A percentile compares a stretch with the other conserved stretches of the same genome.
phyloP scores from a whole-genome alignment of 192 early-diverging fungal genomes.

The Coemansia sp. region DNA sequence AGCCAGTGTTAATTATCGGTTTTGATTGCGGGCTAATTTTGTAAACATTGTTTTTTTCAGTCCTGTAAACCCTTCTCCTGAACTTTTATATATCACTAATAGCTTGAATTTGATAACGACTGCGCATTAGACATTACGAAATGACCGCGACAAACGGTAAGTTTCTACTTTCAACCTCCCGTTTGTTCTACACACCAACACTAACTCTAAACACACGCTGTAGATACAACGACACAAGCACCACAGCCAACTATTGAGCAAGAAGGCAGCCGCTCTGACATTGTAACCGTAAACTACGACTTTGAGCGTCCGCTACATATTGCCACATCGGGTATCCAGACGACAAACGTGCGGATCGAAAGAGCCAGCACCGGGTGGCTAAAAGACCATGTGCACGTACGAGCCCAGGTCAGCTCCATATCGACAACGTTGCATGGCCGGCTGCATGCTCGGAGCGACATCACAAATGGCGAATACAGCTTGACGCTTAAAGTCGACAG shows the following conservation, averaged over 20 bases:
- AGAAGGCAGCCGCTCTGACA: slow-evolving; percentile 26
- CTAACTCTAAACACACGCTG: too few relatives aligned
- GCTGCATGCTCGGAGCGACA: slow-evolving; percentile 20
- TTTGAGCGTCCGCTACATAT: slow-evolving; percentile 27
- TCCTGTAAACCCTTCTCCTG: too few relatives aligned
- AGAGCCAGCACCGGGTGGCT: slow-evolving; percentile 20
- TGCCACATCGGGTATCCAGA: slow-evolving; percentile 31
- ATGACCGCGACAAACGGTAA: too few relatives aligned
- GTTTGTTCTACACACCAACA: too few relatives aligned
- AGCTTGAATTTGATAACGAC: too few relatives aligned
- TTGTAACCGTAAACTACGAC: slow-evolving; percentile 26
- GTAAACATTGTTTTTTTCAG: too few relatives aligned
- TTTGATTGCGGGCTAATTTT: too few relatives aligned
- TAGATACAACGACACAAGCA: neutral
- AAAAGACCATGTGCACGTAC: slow-evolving; percentile 24
- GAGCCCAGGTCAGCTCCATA: slow-evolving; percentile 26
- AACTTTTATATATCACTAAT: too few relatives aligned
- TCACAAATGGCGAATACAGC: slow-evolving; percentile 23
- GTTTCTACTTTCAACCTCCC: too few relatives aligned
- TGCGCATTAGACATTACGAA: too few relatives aligned
- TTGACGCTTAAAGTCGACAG: slow-evolving; percentile 34
- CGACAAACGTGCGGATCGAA: slow-evolving; percentile 38
- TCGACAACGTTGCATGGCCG: slow-evolving; percentile 42
- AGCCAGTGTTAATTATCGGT: too few relatives aligned
- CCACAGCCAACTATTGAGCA: slow-evolving; percentile 15